Conservation (phyloP, 1,139 yeast species). For the Candida tropicalis region DNA sequence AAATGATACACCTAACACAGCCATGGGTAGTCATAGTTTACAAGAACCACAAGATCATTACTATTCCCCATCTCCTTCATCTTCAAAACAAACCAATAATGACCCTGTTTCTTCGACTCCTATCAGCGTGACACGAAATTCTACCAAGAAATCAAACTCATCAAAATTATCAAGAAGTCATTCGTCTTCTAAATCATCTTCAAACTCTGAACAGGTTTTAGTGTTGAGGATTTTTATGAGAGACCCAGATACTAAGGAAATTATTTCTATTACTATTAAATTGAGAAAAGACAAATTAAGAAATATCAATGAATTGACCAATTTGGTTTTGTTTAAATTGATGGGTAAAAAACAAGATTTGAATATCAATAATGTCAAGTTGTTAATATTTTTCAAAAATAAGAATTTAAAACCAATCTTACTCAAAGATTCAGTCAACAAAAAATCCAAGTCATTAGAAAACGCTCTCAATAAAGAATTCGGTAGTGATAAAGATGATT, state of each 20-base stretch:
- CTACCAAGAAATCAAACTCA: neutral
- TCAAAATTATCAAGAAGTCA: neutral
- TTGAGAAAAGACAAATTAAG: conserved; percentile 30
- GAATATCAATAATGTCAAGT: conserved; percentile 20
- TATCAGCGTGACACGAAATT: neutral
- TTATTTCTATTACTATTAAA: conserved; percentile 20
- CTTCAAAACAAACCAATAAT: neutral
- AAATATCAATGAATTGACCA: conserved; percentile 28
- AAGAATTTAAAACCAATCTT: conserved; percentile 27
- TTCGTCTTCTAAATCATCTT: neutral
- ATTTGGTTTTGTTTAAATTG: conserved; percentile 26
- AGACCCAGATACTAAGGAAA: neutral
- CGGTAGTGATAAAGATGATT: conserved; percentile 17
- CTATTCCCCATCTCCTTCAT: conserved; percentile 2
- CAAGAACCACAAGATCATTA: neutral
- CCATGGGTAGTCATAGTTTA: neutral
- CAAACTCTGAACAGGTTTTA: neutral
- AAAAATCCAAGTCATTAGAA: neutral
- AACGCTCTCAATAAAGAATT: conserved; percentile 5
- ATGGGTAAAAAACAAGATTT: conserved; percentile 21
- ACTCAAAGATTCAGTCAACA: conserved; percentile 19
- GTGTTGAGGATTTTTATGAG: conserved; percentile 9
- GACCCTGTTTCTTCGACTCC: neutral
- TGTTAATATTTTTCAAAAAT: conserved; percentile 29
- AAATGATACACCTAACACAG: neutral